A percentile compares a stretch with the other conserved stretches of the same genome.
phyloP scores from a whole-genome alignment of 371 early-diverging fungal genomes.

The Circinella minor region DNA sequence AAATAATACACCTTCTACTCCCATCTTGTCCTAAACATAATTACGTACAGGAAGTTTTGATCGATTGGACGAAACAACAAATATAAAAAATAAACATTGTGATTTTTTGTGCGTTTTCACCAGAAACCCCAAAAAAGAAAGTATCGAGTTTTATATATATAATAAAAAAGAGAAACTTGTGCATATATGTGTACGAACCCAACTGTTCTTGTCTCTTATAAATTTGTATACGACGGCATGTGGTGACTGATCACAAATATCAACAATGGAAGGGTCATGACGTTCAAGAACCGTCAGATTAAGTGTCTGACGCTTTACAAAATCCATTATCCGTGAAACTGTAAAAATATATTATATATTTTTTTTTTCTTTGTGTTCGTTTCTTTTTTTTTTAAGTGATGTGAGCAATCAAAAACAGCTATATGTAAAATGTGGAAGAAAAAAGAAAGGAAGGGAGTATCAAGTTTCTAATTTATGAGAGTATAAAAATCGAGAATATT shows the following conservation, averaged over 20 bases:
- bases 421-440: not conserved
- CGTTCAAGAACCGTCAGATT: constrained; percentile 76
- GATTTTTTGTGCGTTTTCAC: no score
- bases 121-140: no score
- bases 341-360: not conserved
- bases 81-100: no score
- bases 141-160: not conserved
- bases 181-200: constrained; percentile 55
- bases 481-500: no score
- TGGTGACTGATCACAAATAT: constrained; percentile 73
- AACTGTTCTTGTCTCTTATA: constrained; percentile 60
- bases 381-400: no score
- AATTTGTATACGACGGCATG: constrained; percentile 85
- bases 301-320: constrained; percentile 26
- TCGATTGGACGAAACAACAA: no score
- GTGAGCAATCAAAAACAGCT: not conserved
- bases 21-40: constrained; percentile 59
- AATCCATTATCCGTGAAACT: not conserved
- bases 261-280: constrained; percentile 69
- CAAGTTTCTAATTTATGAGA: no score
- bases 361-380: no score
- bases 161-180: not conserved
- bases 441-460: not conserved
- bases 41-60: no score
- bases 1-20: constrained; percentile 73